phyloP scores from a whole-genome alignment of 2,329 filamentous ascomycete genomes.

The Sclerotinia borealis region DNA sequence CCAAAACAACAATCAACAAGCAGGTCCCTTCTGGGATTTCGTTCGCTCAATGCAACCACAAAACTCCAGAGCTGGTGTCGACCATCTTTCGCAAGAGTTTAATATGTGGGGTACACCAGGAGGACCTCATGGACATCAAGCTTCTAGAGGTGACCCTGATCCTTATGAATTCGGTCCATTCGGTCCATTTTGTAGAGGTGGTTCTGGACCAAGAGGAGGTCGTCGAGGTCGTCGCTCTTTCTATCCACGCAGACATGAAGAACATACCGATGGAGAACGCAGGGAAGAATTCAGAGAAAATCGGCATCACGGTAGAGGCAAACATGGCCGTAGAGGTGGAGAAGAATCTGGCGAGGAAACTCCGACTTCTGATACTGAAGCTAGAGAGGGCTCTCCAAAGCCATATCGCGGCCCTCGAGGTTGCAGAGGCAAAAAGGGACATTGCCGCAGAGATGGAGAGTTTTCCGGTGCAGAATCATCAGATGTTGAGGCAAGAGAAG shows the following conservation, averaged over 20 bases:
- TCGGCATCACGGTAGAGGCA: constrained; percentile 31
- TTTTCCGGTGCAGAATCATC: background rate
- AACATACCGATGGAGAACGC: constrained; percentile 15
- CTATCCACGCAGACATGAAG: constrained; percentile 22
- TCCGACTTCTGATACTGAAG: constrained; percentile 7
- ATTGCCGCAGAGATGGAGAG: background rate
- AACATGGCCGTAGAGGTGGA: constrained; percentile 4
- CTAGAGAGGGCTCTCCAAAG: background rate
- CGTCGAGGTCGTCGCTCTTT: constrained; percentile 19
- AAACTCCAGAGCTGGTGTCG: constrained; percentile 26
- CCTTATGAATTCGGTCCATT: background rate
- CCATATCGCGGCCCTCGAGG: background rate
- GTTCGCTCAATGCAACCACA: constrained; percentile 24
- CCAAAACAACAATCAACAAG: constrained; percentile 17
- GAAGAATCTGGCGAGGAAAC: constrained; percentile 12
- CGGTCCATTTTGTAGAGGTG: constrained; percentile 5
- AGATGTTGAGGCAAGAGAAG: constrained; percentile 15
- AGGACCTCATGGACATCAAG: constrained; percentile 16
- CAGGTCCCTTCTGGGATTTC: constrained; percentile 30
- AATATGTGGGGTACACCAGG: constrained; percentile 12
- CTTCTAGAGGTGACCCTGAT: background rate
- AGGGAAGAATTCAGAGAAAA: constrained; percentile 28
- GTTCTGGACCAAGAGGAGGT: constrained; percentile 18
- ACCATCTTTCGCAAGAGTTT: constrained; percentile 22
- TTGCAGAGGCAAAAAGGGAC: background rate